Conservation (phyloP, 495 filamentous ascomycete species). For the Daldinia childiae region DNA sequence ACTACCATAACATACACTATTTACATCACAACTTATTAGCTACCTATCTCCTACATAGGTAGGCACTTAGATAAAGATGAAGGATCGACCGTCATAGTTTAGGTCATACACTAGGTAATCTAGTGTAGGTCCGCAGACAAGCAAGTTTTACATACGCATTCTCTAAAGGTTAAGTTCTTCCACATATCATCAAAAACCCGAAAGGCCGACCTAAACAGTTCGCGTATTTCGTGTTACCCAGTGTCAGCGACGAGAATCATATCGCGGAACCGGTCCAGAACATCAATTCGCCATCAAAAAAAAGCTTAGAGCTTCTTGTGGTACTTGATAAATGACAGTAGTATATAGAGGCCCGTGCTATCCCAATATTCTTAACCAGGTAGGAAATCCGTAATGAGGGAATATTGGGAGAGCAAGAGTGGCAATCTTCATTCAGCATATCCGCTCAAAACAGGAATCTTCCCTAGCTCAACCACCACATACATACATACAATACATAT, state of each 20-base stretch:
- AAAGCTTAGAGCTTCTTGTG: constrained; percentile 30
- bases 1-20: constrained; percentile 4
- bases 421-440: constrained; percentile 19
- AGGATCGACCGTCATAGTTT: constrained; percentile 12
- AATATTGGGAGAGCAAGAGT: constrained; percentile 27
- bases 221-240: not conserved
- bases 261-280: constrained; percentile 36
- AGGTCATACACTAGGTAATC: too few relatives aligned
- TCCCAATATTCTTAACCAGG: constrained; percentile 36
- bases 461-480: constrained; percentile 4
- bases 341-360: constrained; percentile 39
- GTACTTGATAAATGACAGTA: constrained; percentile 39
- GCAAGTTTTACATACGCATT: too few relatives aligned
- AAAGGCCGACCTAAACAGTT: not conserved
- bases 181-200: not conserved
- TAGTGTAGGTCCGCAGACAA: too few relatives aligned
- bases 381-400: constrained; percentile 37
- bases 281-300: constrained; percentile 27
- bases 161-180: too few relatives aligned
- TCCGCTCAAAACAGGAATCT: constrained; percentile 5
- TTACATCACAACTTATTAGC: not conserved
- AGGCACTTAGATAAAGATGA: not conserved
- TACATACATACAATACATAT: constrained; percentile 9
- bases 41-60: constrained; percentile 7
- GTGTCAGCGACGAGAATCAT: constrained; percentile 8